Evolutionary conservation across 768 basidiomycete species (phyloP), one percentile per base, ranked within the genome.

Genomic region (Mycena belliarum): DNA sequence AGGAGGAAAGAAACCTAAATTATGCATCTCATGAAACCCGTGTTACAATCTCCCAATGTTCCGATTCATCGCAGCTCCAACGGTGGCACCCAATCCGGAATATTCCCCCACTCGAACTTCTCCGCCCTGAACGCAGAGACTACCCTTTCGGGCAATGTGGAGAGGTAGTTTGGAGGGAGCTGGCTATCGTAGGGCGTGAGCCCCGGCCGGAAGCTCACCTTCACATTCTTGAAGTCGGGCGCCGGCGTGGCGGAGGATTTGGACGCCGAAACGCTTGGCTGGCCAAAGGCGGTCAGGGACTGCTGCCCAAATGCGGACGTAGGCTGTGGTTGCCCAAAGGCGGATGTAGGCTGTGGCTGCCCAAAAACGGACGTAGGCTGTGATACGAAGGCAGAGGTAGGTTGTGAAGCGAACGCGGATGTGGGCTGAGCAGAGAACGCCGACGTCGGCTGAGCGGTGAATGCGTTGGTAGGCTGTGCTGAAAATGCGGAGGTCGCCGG

Each of bases 21-120:
- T 35, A 35, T 16, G 33, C 9, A 14, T 35, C 7, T 6, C 33
- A 10, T 15, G 11, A 35, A 35, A 6, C 3, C 14, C 11, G 14
- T 7, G 14, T 32, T 32, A 14, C 29, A 32, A n/a, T 14, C 29
- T 32, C 29, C 7, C 29, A 14, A 35, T 32, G 16, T 35, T 15
- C 29, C 33, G 14, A n/a, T 15, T 52, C 56, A 63, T 21, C 62
- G 43, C 23, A 63, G 33, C 40, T 63, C 62, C 45, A 63, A 10
- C 26, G 62, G 90, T 37, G 89, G 90, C 54, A 86, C 75, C 84
- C 85, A 90, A 56, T 89, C 88, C 1, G 89, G 89, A 45, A 92
- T 77, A 58, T 80, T 79, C 46, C 68, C 85, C 83, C 82, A 88
- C 65, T 83, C 84, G 64, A 91, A 92, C 70, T 72, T 82, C 52